Conservation (phyloP, 2,329 filamentous ascomycete genomes). For the Graphium sp. region DNA sequence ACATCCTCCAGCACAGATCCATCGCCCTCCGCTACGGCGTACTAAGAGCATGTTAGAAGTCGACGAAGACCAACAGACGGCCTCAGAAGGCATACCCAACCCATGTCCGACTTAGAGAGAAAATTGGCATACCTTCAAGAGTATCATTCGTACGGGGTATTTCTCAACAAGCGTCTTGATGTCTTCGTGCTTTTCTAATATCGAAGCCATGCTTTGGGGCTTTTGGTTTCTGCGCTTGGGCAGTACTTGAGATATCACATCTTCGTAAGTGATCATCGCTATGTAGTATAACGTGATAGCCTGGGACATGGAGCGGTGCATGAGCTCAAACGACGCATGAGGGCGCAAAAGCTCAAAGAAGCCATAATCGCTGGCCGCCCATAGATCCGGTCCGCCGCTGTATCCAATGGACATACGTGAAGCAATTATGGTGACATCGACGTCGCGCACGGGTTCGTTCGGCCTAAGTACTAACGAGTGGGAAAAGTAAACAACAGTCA, state of each 20-base stretch:
- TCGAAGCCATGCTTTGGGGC: no score
- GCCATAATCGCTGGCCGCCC: conserved; percentile 46
- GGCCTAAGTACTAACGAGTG: conserved; percentile 2
- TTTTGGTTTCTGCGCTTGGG: conserved; percentile 13
- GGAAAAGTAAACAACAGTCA: no score
- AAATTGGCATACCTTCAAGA: no score
- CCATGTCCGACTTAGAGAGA: no score
- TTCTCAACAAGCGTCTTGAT: no score
- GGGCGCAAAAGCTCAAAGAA: conserved; percentile 51
- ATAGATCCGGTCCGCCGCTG: conserved; percentile 37
- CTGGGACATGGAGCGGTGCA: conserved; percentile 43
- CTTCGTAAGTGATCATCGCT: conserved; percentile 38
- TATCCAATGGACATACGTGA: conserved; percentile 29
- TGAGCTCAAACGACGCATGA: conserved; percentile 33
- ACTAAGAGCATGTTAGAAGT: conserved; percentile 18
- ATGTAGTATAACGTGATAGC: conserved; percentile 48
- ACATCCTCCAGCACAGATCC: conserved; percentile 33
- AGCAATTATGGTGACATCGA: conserved; percentile 37
- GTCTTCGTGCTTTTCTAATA: no score
- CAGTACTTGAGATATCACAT: conserved; percentile 10
- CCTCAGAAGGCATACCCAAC: no score
- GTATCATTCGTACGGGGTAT: no score
- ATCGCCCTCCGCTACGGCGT: conserved; percentile 33
- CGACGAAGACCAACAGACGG: no score
- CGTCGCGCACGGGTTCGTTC: conserved; percentile 9